A percentile compares a stretch with the other conserved stretches of the same genome.
Conservation (phyloP, 176 grass and related monocot species). For the Coix lacrymajobi region DNA sequence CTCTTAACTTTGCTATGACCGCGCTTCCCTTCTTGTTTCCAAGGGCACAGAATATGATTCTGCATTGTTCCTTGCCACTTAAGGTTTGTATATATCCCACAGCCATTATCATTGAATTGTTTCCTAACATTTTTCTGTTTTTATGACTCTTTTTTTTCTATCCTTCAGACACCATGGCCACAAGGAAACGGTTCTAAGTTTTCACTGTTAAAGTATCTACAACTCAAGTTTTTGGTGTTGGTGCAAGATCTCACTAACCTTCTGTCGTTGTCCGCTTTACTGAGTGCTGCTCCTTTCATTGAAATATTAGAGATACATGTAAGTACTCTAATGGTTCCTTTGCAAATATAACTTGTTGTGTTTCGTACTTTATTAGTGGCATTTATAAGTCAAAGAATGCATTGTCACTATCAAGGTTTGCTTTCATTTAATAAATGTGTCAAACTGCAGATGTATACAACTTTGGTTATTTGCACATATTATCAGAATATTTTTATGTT, state of each 20-base stretch:
- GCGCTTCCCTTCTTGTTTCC: background rate
- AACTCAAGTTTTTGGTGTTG: background rate
- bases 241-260: background rate
- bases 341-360: background rate
- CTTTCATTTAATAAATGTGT: background rate
- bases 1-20: background rate
- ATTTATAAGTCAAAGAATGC: background rate
- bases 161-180: background rate
- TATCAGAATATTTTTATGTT: background rate
- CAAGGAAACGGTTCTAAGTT: background rate
- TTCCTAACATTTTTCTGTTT: background rate
- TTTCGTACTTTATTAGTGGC: background rate
- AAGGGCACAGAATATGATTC: background rate
- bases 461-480: background rate
- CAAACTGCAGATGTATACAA: background rate
- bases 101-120: background rate
- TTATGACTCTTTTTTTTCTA: background rate
- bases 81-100: background rate
- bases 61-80: background rate
- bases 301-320: slow-evolving; percentile 7
- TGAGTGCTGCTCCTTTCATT: slow-evolving; percentile 4
- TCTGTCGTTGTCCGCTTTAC: background rate
- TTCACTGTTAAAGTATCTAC: background rate
- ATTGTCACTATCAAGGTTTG: background rate
- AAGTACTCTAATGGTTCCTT: background rate